Evolutionary conservation across 1,139 yeast species (phyloP), one percentile per base, ranked within the genome.

Genomic region (Geotrichum klebahnii): DNA sequence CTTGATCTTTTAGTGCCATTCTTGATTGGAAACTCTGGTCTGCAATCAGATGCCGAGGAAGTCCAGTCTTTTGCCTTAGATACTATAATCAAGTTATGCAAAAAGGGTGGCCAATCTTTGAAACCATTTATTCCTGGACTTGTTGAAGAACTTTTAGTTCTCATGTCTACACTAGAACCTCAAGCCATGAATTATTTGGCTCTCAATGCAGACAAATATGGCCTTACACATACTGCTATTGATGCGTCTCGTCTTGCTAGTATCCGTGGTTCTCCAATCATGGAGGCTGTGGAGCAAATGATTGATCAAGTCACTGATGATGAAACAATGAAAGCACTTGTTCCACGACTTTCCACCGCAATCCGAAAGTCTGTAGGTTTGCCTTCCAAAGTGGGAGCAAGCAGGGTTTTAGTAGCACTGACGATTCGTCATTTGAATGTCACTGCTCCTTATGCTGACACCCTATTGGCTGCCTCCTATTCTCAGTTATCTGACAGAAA

Each of bases 161-260:
- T 88, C 56, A 81, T 92, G 80, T 86, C 97, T 0, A 84, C 95
- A 0, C 71, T 92, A 45, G 98, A 92, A 61, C 97, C 97, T 0
- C 96, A 90, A 63, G 81, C 86, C 2, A 78, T 88, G 58, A 90
- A 92, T 63, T 92, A 89, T 60, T 69, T 92, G 54, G 81, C 94
- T 0, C 73, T 92, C 56, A 90, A 92, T 68, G 96, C 97, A 0
- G 90, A 82, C 54, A 92, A 89, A 65, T 88, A 84, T 62, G 88
- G 89, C 46, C 67, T 89, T 53, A 81, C 82, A 44, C 73, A 80
- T 19, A 78, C 78, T 55, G 85, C 81, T 37, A 79, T 90, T 55
- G 97, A 92, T 67, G 81, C 87, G 0, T 81, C 82, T 46, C 76
- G 97, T 60, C 70, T 84, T 54, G 84, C 81, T 53, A 79, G 85